These are phyloP conservation scores for Magnusiomyces starmeri DNA, from an alignment of 1,139 yeast genomes.

Conservation along the genomic window DNA sequence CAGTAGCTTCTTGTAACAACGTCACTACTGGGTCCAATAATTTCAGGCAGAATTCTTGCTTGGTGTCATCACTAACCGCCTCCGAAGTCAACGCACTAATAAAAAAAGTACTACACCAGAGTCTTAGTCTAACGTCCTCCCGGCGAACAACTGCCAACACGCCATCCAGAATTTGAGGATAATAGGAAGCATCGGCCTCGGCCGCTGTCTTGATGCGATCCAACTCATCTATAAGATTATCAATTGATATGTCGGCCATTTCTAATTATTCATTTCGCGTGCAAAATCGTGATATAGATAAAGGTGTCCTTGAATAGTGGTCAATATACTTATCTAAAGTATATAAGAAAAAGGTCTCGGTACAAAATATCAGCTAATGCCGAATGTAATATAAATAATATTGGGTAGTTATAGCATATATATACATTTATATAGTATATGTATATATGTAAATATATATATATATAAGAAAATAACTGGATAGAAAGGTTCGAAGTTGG, in stretches of 20 bases:
- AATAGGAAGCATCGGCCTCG: slow-evolving; percentile 33
- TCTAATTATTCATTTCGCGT: no score
- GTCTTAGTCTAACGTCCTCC: slow-evolving; percentile 28
- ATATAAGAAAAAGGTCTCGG: no score
- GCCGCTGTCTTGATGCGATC: slow-evolving; percentile 34
- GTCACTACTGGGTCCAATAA: slow-evolving; percentile 29
- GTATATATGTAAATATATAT: no score
- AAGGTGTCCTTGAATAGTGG: no score
- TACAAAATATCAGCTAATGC: no score
- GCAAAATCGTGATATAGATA: no score
- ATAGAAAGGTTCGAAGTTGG: no score
- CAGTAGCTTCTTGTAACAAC: slow-evolving; percentile 24
- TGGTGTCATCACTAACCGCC: slow-evolving; percentile 26
- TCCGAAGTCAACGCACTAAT: slow-evolving; percentile 34
- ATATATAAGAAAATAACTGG: no score
- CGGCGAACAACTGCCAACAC: slow-evolving; percentile 35
- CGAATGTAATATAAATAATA: no score
- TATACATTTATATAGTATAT: no score
- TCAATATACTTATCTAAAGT: no score
- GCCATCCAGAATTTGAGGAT: slow-evolving; percentile 33
- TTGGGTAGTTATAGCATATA: no score
- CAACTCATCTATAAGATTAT: slow-evolving; percentile 32
- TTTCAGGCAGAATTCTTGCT: slow-evolving; percentile 28
- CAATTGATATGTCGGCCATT: slow-evolving; percentile 20
- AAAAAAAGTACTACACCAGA: slow-evolving; percentile 37